Evolutionary conservation across 1,139 yeast genomes (phyloP), one percentile per base, ranked within the genome.

Genomic region (Magnusiomyces sp.): DNA sequence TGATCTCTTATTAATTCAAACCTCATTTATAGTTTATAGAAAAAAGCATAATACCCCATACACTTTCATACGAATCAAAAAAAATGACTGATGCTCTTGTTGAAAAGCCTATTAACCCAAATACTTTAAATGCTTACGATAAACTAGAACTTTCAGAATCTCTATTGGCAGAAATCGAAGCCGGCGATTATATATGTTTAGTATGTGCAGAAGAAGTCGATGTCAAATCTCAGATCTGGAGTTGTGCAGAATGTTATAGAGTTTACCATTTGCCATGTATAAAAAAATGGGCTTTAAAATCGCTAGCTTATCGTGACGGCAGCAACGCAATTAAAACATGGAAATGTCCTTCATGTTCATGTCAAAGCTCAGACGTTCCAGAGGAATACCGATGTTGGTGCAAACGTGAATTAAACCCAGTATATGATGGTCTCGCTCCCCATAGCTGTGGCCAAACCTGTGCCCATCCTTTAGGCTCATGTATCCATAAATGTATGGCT

Each of bases 361-460:
- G 72, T 11, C 75, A 72, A 34, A 75, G 75, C 48, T 65, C 64
- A 14, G 71, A 70, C 52, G 70, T 81, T 3, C 94, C 94, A 0
- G 66, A 70, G 36, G 71, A 72, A 46, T 83, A 84, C 63, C 78
- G 84, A 0, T 89, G 97, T 63, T 89, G 97, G 97, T 89, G 97
- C 71, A 90, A 92, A 1, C 83, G 85, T 59, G 77, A 76, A 2
- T 69, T 77, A 17, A 78, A 85, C 56, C 97, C 97, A 0, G 71
- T 67, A 16, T 68, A 73, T 3, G 81, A 83, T 58, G 70, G 75
- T 13, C 67, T 81, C 50, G 69, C 77, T 53, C 96, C 97, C 0
- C 94, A 89, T 59, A 82, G 94, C 51, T 90, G 97, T 72, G 96
- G 96, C 5, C 89, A 84, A 64, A 74, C 88, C 0, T 89, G 97